Evolutionary conservation across 768 basidiomycete species (phyloP).

Genomic region (Calocera viscosa): DNA sequence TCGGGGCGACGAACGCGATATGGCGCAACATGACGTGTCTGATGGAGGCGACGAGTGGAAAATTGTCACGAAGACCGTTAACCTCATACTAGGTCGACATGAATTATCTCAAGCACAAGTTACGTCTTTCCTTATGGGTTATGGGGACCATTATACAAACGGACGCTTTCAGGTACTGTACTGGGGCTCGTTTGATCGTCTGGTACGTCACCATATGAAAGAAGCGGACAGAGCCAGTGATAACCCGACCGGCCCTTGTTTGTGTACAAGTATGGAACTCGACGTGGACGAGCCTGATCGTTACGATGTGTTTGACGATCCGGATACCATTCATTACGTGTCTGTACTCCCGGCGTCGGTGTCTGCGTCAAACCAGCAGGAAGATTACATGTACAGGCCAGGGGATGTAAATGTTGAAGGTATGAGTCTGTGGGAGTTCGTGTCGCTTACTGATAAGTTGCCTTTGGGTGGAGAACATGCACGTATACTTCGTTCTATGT

Average conservation of each 20-base stretch:
- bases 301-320: conserved; percentile 7
- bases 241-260: neutral
- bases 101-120: conserved; percentile 34
- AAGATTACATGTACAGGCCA: conserved; percentile 24
- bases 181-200: conserved; percentile 28
- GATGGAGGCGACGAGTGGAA: too few relatives aligned
- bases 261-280: neutral
- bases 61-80: too few relatives aligned
- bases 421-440: conserved; percentile 26
- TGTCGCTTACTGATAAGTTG: conserved; percentile 20
- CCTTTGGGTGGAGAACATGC: neutral
- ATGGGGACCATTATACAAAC: conserved; percentile 31
- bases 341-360: conserved; percentile 8
- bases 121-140: conserved; percentile 27
- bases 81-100: conserved; percentile 29
- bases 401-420: conserved; percentile 10
- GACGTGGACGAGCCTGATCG: conserved; percentile 22
- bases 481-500: neutral
- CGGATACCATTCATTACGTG: neutral
- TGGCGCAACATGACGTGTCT: too few relatives aligned
- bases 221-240: neutral
- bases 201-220: conserved; percentile 17
- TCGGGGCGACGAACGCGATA: too few relatives aligned
- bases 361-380: conserved; percentile 16
- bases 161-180: conserved; percentile 27